phyloP scores from a whole-genome alignment of 768 basidiomycete species.

The Leccinellum luteum region DNA sequence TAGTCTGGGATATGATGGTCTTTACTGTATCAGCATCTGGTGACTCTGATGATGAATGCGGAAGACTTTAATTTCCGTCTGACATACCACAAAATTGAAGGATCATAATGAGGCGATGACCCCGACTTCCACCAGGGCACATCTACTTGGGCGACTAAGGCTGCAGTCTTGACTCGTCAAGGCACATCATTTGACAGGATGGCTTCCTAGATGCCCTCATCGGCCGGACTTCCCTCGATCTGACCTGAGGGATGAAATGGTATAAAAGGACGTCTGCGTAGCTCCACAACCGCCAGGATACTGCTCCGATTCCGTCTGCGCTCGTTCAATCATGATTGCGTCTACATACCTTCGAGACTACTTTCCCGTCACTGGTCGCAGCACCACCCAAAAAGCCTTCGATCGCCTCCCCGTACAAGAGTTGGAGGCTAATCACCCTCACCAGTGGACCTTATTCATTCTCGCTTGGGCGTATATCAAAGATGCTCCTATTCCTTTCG shows the following conservation, averaged over 20 bases:
- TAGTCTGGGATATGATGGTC: neutral
- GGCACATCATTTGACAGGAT: neutral
- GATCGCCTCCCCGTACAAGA: slow-evolving; percentile 25
- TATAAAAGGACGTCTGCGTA: slow-evolving; percentile 6
- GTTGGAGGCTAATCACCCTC: slow-evolving; percentile 14
- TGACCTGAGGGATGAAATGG: neutral
- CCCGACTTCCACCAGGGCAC: neutral
- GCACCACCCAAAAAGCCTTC: slow-evolving; percentile 10
- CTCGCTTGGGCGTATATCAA: slow-evolving; percentile 20
- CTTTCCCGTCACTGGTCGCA: slow-evolving; percentile 23
- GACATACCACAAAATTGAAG: neutral
- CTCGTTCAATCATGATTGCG: neutral
- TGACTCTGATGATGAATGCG: neutral
- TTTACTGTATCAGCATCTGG: neutral
- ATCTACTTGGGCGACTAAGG: neutral
- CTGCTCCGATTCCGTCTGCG: neutral
- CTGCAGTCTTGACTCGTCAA: neutral
- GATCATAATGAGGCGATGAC: neutral
- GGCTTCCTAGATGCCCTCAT: no score
- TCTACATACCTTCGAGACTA: slow-evolving; percentile 1
- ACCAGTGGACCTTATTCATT: slow-evolving; percentile 29
- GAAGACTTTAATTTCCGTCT: neutral
- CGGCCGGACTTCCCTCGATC: no score
- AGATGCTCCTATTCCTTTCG: slow-evolving; percentile 9
- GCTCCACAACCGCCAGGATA: neutral